Percentiles rank a stretch among this genome's conserved stretches.
phyloP scores from a whole-genome alignment of 495 filamentous ascomycete genomes.

The Tuber magnatum region DNA sequence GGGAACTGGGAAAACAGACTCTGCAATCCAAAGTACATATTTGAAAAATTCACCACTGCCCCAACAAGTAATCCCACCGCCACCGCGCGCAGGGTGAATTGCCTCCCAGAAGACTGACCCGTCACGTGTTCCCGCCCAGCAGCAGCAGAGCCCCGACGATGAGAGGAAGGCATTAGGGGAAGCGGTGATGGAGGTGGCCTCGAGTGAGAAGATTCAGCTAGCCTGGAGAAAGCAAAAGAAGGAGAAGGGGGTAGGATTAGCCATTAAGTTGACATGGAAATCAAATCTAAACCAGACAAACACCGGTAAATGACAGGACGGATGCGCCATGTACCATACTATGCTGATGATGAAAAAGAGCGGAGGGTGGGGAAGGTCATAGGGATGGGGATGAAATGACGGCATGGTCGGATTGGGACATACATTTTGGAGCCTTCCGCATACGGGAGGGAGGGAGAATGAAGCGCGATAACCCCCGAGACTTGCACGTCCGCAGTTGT shows the following conservation, averaged over 20 bases:
- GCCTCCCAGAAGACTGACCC: constrained; percentile 31
- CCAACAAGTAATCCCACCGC: constrained; percentile 76
- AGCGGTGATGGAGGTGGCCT: background rate
- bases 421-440: background rate
- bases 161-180: background rate
- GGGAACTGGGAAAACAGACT: constrained; percentile 42
- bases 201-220: background rate
- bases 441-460: background rate
- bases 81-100: constrained; percentile 79
- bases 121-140: background rate
- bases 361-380: background rate
- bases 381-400: background rate
- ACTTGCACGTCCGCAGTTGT: background rate
- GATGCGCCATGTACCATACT: background rate
- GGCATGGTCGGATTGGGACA: background rate
- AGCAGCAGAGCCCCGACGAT: background rate
- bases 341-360: background rate
- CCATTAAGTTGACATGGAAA: background rate
- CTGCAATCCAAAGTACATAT: constrained; percentile 96
- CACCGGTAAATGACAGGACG: background rate
- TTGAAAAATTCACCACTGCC: constrained; percentile 78
- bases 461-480: background rate
- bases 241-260: background rate
- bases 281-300: background rate
- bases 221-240: background rate